Evolutionary conservation across 2,329 filamentous ascomycete genomes (phyloP).

Genomic region (Aureobasidium melanogenum): DNA sequence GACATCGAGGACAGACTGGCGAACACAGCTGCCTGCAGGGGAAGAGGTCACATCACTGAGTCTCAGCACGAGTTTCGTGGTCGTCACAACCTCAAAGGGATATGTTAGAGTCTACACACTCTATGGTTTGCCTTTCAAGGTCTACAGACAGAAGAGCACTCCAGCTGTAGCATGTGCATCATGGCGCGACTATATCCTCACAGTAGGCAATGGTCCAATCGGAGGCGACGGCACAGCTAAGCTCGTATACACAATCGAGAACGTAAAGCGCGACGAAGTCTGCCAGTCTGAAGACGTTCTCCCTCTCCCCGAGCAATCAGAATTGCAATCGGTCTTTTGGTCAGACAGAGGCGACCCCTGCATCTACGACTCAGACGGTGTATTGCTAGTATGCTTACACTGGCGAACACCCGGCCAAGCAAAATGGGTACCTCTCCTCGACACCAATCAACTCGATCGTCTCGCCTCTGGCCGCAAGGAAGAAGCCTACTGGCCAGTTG

Average conservation of each 20-base stretch:
- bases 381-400: slow-evolving; percentile 77
- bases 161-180: slow-evolving; percentile 89
- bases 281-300: slow-evolving; percentile 91
- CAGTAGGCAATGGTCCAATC: slow-evolving; percentile 84
- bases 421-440: slow-evolving; percentile 83
- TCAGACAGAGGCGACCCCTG: slow-evolving; percentile 90
- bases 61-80: slow-evolving; percentile 81
- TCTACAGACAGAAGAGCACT: slow-evolving; percentile 84
- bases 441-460: slow-evolving; percentile 76
- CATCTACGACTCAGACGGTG: slow-evolving; percentile 89
- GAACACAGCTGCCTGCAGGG: slow-evolving; percentile 75
- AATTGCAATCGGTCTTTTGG: slow-evolving; percentile 79
- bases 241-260: slow-evolving; percentile 85
- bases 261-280: slow-evolving; percentile 87
- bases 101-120: slow-evolving; percentile 91
- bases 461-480: slow-evolving; percentile 76
- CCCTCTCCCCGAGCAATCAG: slow-evolving; percentile 65
- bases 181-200: slow-evolving; percentile 94
- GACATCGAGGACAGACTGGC: slow-evolving; percentile 86
- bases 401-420: slow-evolving; percentile 83
- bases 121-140: slow-evolving; percentile 78
- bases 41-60: slow-evolving; percentile 84
- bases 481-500: slow-evolving; percentile 91
- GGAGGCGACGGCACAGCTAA: slow-evolving; percentile 67
- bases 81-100: slow-evolving; percentile 75